phyloP scores from a whole-genome alignment of 2,329 filamentous ascomycete genomes.

The Coniochaeta sp. region DNA sequence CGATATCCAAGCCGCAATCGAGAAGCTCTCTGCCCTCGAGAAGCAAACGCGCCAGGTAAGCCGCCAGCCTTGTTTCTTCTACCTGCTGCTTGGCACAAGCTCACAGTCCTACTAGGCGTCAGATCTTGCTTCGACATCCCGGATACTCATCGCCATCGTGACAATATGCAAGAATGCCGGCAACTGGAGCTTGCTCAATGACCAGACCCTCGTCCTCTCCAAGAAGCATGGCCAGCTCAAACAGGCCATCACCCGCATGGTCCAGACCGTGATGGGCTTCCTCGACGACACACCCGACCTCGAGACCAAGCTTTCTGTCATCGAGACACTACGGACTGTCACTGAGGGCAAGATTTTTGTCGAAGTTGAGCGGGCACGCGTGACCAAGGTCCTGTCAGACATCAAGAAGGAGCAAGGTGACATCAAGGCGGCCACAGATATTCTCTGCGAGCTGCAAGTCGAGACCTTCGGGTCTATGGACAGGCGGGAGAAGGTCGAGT shows the following conservation, averaged over 20 bases:
- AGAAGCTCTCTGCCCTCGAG: constrained; percentile 86
- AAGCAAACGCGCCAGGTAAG: constrained; percentile 93
- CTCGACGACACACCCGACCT: constrained; percentile 76
- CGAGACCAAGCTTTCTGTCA: constrained; percentile 86
- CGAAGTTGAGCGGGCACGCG: constrained; percentile 91
- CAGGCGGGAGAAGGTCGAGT: constrained; percentile 94
- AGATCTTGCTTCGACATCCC: constrained; percentile 90
- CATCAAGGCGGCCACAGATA: constrained; percentile 80
- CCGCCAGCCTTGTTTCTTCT: constrained; percentile 1
- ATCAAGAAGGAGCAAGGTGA: constrained; percentile 98
- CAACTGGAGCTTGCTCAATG: constrained; percentile 92
- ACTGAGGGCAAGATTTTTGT: constrained; percentile 99
- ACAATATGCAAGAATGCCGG: constrained; percentile 88
- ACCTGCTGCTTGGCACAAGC: constrained; percentile 1
- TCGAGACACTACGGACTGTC: constrained; percentile 90
- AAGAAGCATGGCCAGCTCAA: constrained; percentile 99
- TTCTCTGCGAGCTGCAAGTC: constrained; percentile 93
- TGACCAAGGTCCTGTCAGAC: constrained; percentile 90
- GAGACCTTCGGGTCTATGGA: constrained; percentile 99
- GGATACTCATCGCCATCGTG: constrained; percentile 79
- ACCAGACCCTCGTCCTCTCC: constrained; percentile 89
- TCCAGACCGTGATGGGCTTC: constrained; percentile 91
- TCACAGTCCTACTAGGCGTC: constrained; percentile 57
- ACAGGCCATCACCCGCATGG: constrained; percentile 98
- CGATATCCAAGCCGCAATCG: constrained; percentile 80